Conservation (phyloP, 306 rosid species). For the Comarum palustre region DNA sequence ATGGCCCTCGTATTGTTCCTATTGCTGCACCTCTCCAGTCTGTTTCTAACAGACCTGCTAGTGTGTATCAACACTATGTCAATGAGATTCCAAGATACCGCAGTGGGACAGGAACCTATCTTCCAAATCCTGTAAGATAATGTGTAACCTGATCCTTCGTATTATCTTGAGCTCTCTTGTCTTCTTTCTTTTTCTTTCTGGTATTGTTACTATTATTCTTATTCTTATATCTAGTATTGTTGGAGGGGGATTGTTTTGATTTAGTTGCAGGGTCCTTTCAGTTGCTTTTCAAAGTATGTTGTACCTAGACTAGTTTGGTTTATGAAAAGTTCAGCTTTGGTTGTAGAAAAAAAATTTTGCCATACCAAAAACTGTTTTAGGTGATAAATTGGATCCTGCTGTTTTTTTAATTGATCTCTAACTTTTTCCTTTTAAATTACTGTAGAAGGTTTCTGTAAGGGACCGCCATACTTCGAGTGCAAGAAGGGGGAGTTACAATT, state of each 20-base stretch:
- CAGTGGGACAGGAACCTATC: constrained; percentile 93
- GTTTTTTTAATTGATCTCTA: constrained; percentile 11
- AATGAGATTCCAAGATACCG: constrained; percentile 86
- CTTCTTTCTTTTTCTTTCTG: background rate
- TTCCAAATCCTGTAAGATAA: constrained; percentile 91
- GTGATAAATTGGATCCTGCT: background rate
- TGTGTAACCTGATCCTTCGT: constrained; percentile 4
- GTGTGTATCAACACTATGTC: constrained; percentile 59
- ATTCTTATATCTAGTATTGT: background rate
- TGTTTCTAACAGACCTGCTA: constrained; percentile 68
- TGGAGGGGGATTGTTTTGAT: background rate
- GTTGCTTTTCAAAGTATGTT: background rate
- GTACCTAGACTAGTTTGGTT: background rate
- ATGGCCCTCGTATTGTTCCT: constrained; percentile 72
- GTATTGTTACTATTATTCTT: background rate
- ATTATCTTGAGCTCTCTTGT: constrained; percentile 13
- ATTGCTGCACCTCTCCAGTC: constrained; percentile 68
- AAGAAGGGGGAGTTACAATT: constrained; percentile 69
- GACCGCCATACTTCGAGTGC: constrained; percentile 68
- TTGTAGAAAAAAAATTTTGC: background rate
- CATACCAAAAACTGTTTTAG: background rate
- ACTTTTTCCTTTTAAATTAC: constrained; percentile 13
- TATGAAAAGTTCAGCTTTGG: background rate
- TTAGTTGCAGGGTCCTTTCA: background rate
- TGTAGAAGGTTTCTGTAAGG: constrained; percentile 71